Percentiles rank a stretch among this genome's conserved stretches.
Conservation (phyloP, 768 basidiomycete species). For the Calocera viscosa region DNA sequence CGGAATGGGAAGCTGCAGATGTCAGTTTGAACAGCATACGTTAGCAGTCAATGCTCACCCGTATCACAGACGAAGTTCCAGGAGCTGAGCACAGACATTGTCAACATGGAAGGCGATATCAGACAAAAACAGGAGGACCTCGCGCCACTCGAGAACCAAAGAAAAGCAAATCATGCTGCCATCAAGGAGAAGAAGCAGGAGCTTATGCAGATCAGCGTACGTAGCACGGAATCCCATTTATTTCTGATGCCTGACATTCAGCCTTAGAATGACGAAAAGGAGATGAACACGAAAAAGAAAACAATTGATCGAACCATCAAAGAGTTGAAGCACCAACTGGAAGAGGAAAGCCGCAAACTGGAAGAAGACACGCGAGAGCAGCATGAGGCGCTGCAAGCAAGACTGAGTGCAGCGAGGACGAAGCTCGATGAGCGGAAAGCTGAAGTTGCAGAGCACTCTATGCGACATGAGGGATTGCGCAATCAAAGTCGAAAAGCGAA, state of each 20-base stretch:
- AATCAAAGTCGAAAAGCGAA: conserved; percentile 9
- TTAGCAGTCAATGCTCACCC: conserved; percentile 12
- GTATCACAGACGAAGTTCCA: conserved; percentile 26
- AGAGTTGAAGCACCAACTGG: conserved; percentile 37
- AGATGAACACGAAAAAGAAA: conserved; percentile 36
- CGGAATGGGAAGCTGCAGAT: conserved; percentile 31
- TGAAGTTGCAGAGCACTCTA: conserved; percentile 13
- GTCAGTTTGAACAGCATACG: not conserved
- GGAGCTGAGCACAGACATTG: conserved; percentile 29
- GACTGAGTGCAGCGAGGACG: conserved; percentile 38
- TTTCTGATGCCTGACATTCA: not conserved
- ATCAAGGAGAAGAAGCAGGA: conserved; percentile 10
- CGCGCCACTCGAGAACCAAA: conserved; percentile 35
- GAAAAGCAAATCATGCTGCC: not conserved
- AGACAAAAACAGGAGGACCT: conserved; percentile 37
- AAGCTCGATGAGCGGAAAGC: conserved; percentile 33
- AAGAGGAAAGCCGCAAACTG: conserved; percentile 40
- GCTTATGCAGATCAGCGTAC: not conserved
- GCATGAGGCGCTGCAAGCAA: conserved; percentile 43
- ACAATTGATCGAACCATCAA: conserved; percentile 27
- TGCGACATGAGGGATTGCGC: conserved; percentile 17
- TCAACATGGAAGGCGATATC: conserved; percentile 34
- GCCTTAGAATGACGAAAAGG: conserved; percentile 40
- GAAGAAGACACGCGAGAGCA: conserved; percentile 48
- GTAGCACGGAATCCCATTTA: not conserved